phyloP scores from a whole-genome alignment of 1,139 yeast species.

The Blastobotrys persicus region DNA sequence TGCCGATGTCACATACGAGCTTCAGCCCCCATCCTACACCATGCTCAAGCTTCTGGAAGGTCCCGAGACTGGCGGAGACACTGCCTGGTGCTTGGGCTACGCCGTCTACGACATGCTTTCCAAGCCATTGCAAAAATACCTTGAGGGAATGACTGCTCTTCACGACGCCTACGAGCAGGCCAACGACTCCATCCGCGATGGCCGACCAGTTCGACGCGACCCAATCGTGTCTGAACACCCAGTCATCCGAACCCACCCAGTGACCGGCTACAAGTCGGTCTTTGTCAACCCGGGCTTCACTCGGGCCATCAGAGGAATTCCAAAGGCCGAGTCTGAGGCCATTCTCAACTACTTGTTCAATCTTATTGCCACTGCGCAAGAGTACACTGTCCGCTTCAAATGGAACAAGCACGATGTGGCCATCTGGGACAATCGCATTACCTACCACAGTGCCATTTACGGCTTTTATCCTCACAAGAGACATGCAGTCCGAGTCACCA shows the following conservation, averaged over 20 bases:
- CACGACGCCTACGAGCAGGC: conserved; percentile 76
- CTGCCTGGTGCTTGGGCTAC: conserved; percentile 61
- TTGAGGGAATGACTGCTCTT: conserved; percentile 57
- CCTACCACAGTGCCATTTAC: conserved; percentile 55
- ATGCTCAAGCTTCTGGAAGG: conserved; percentile 59
- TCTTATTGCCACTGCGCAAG: conserved; percentile 52
- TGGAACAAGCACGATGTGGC: conserved; percentile 65
- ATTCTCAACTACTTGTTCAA: conserved; percentile 52
- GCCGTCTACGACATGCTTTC: conserved; percentile 71
- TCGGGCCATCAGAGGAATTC: conserved; percentile 60
- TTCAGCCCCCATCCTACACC: conserved; percentile 68
- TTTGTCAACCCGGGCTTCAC: conserved; percentile 62
- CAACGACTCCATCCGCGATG: conserved; percentile 48
- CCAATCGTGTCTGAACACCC: conserved; percentile 64
- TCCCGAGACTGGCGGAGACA: conserved; percentile 70
- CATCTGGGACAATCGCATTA: conserved; percentile 71
- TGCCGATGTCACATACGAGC: conserved; percentile 67
- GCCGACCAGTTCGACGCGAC: conserved; percentile 62
- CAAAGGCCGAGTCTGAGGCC: conserved; percentile 59
- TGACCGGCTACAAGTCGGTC: conserved; percentile 57
- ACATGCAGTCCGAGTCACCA: conserved; percentile 68
- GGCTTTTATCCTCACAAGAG: conserved; percentile 47
- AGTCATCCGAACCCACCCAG: conserved; percentile 66
- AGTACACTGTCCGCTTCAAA: conserved; percentile 54
- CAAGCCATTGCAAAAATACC: conserved; percentile 53